A percentile compares a stretch with the other conserved stretches of the same genome.
phyloP scores from a whole-genome alignment of 192 early-diverging fungal genomes.

The Entomortierella parvispora region DNA sequence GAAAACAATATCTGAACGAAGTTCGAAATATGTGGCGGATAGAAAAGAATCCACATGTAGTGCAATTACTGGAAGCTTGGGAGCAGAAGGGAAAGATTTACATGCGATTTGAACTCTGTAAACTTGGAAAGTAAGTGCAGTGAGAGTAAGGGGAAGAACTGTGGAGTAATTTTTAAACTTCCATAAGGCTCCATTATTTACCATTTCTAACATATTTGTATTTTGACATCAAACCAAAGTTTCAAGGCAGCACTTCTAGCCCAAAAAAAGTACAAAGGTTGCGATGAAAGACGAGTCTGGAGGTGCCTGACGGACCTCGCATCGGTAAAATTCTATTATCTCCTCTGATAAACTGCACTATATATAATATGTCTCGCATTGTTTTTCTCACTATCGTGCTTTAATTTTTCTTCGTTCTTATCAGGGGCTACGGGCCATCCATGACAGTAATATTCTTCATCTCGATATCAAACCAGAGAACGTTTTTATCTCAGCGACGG shows the following conservation, averaged over 20 bases:
- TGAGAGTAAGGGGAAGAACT: neutral
- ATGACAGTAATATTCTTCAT: slow-evolving; percentile 78
- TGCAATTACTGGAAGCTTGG: slow-evolving; percentile 87
- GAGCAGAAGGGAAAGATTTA: slow-evolving; percentile 90
- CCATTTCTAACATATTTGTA: slow-evolving; percentile 26
- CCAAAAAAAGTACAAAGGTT: slow-evolving; percentile 39
- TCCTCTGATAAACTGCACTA: too few species aligned
- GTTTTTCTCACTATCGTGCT: too few species aligned
- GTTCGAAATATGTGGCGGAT: slow-evolving; percentile 82
- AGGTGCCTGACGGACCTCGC: slow-evolving; percentile 71
- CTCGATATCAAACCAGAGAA: slow-evolving; percentile 93
- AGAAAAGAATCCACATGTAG: slow-evolving; percentile 65
- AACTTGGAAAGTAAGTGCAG: slow-evolving; percentile 67
- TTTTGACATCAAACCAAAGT: slow-evolving; percentile 10
- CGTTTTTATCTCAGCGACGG: slow-evolving; percentile 75
- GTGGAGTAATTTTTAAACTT: neutral
- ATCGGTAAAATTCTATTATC: slow-evolving; percentile 53
- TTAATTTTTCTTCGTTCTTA: slow-evolving; percentile 22
- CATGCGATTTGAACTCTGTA: slow-evolving; percentile 91
- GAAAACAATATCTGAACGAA: slow-evolving; percentile 79
- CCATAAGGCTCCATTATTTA: slow-evolving; percentile 26
- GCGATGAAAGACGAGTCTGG: slow-evolving; percentile 78
- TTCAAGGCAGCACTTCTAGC: slow-evolving; percentile 28
- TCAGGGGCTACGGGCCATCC: slow-evolving; percentile 78
- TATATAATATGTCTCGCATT: too few species aligned